These are phyloP conservation scores for Brassica balearica DNA, from an alignment of 441 rosid genomes.

Conservation along the genomic window DNA sequence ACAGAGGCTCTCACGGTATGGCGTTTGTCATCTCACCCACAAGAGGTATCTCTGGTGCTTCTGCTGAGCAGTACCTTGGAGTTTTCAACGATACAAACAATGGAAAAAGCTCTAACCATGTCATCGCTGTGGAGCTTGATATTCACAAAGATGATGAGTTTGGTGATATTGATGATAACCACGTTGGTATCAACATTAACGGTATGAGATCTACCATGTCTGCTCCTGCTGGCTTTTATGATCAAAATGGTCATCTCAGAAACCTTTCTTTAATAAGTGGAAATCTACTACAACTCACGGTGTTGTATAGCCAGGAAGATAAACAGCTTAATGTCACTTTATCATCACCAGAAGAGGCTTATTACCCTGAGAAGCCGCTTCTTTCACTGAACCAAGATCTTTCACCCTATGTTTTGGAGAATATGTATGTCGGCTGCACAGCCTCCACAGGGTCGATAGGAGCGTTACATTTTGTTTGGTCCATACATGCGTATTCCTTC, in stretches of 20 bases:
- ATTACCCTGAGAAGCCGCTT: constrained; percentile 26
- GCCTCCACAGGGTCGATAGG: constrained; percentile 16
- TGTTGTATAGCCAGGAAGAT: constrained; percentile 26
- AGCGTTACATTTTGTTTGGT: constrained; percentile 1
- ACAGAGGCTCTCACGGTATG: constrained; percentile 48
- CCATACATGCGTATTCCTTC: background rate
- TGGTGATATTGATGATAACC: constrained; percentile 37
- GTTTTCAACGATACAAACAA: constrained; percentile 37
- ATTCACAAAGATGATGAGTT: constrained; percentile 36
- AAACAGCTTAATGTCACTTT: constrained; percentile 42
- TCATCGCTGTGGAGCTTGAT: constrained; percentile 45
- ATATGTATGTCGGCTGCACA: constrained; percentile 44
- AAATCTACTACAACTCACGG: constrained; percentile 30
- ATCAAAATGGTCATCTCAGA: constrained; percentile 8
- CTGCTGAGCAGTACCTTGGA: constrained; percentile 35
- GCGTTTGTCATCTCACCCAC: constrained; percentile 49
- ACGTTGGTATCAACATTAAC: constrained; percentile 44
- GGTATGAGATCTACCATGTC: constrained; percentile 5
- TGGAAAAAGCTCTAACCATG: constrained; percentile 42
- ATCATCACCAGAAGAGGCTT: constrained; percentile 13
- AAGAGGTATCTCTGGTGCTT: constrained; percentile 26
- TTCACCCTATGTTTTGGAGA: constrained; percentile 11
- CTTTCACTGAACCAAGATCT: constrained; percentile 30
- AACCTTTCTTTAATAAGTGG: constrained; percentile 24
- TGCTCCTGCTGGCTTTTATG: constrained; percentile 44